A percentile compares a stretch with the other conserved stretches of the same genome.
phyloP scores from a whole-genome alignment of 495 filamentous ascomycete genomes.

The Lindgomyces ingoldianus region DNA sequence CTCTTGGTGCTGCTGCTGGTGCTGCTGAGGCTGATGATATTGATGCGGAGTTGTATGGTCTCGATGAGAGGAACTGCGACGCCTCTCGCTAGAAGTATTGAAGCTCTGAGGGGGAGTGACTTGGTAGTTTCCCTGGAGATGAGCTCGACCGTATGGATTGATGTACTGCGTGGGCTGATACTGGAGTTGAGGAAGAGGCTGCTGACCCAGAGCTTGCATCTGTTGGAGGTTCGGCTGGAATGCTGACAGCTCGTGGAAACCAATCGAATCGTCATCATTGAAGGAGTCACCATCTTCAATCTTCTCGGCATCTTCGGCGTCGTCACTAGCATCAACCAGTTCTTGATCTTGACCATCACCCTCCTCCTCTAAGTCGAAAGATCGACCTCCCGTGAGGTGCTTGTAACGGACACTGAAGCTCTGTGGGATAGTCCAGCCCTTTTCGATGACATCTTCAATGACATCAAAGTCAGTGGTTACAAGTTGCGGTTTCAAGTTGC shows the following conservation, averaged over 20 bases:
- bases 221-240: neutral
- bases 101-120: neutral
- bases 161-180: neutral
- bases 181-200: neutral
- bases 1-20: neutral
- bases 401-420: conserved; percentile 27
- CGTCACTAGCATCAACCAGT: neutral
- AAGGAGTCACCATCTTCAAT: neutral
- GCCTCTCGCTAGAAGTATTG: neutral
- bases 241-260: neutral
- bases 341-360: neutral
- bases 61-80: neutral
- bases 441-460: conserved; percentile 24
- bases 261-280: neutral
- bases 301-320: neutral
- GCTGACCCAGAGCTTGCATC: neutral
- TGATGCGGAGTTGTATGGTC: neutral
- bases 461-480: conserved; percentile 32
- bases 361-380: neutral
- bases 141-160: neutral
- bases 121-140: neutral
- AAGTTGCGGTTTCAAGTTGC: conserved; percentile 29
- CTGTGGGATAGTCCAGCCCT: conserved; percentile 10
- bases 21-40: neutral
- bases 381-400: conserved; percentile 8